Evolutionary conservation across 2,329 filamentous ascomycete species (phyloP), one percentile per base, ranked within the genome.

Genomic region (Claviceps purpurea): DNA sequence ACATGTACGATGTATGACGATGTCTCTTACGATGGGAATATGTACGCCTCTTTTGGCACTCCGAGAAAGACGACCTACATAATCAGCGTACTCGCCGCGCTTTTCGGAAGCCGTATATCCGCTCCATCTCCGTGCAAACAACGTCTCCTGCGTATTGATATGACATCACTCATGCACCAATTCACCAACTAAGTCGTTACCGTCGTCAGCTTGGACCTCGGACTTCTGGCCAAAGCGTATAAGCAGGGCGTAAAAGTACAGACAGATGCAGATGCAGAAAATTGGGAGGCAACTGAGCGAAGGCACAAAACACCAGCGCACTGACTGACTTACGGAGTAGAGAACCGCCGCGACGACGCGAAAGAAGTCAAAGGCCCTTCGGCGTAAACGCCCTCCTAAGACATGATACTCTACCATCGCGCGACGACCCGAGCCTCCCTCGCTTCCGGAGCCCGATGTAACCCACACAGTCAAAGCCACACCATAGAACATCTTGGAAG

Each of bases 131-230:
- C 14, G 57, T 60, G 41, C 60, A 56, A 41, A 61, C 66, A 37
- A 64, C 54, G 4, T 3, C 64, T 62, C 20, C 53, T 56, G 1
- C 53, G 49, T 26, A 64, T 39, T 24, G 65, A 30, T 63, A 50
- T 62, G 64, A 55, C 62, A 69, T 22, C 60, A 64, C 52, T 70
- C 65, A 44, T 65, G 26, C 26, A 10, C 26, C 26, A 30, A 30
- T 10, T 30, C 26, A 10, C 26, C 26, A 30, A 64, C 53, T 58
- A 60, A 24, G 58, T 54, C 0, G 61, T 65, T 6, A 61, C 44
- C 1, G 66, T 65, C 0, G 64, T 61, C 8, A 67, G 56, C 45
- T 60, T 63, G 4, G 65, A 64, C 13, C 67, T 65, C 0, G 66
- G 66, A 24, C 69, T 59, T 11, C 47, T 44, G 2, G 60, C 52